Percentiles rank a stretch among this genome's conserved stretches.
Evolutionary conservation across 73 alveolate genomes (phyloP).

Genomic region (Paramecium primaurelia): DNA sequence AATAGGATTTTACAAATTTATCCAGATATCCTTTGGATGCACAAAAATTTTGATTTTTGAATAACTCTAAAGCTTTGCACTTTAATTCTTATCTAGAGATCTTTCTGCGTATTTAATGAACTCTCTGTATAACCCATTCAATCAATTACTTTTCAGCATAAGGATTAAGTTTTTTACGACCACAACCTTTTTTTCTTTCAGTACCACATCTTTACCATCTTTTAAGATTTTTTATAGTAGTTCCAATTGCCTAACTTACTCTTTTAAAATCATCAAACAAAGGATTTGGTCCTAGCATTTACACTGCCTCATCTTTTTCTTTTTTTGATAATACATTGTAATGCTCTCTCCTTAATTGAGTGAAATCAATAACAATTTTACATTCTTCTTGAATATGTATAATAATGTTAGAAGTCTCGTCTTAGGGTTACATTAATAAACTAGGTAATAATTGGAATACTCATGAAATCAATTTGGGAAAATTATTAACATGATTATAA

Average conservation of each 20-base stretch:
- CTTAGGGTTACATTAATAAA: conserved; percentile 27
- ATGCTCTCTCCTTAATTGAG: not conserved
- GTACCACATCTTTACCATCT: not conserved
- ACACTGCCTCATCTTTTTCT: not conserved
- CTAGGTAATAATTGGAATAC: not conserved
- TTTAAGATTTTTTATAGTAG: not conserved
- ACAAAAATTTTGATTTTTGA: not conserved
- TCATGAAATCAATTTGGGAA: conserved; percentile 23
- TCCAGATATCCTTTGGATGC: conserved; percentile 37
- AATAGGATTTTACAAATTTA: not conserved
- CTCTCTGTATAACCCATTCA: not conserved
- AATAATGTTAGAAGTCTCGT: not conserved
- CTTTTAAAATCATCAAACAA: not conserved
- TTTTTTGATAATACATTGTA: not conserved
- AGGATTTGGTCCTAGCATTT: conserved; percentile 15
- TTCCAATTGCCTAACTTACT: not conserved
- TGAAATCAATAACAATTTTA: not conserved
- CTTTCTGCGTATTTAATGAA: not conserved
- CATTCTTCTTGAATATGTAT: not conserved
- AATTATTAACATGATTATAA: conserved; percentile 3
- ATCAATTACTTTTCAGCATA: not conserved
- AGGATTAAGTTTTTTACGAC: conserved; percentile 21
- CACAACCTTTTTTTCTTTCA: conserved; percentile 26
- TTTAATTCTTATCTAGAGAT: not conserved
- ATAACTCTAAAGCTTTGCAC: not conserved